Conservation (phyloP, 1,284 basidiomycete species). For the Trichosporon faecale region DNA sequence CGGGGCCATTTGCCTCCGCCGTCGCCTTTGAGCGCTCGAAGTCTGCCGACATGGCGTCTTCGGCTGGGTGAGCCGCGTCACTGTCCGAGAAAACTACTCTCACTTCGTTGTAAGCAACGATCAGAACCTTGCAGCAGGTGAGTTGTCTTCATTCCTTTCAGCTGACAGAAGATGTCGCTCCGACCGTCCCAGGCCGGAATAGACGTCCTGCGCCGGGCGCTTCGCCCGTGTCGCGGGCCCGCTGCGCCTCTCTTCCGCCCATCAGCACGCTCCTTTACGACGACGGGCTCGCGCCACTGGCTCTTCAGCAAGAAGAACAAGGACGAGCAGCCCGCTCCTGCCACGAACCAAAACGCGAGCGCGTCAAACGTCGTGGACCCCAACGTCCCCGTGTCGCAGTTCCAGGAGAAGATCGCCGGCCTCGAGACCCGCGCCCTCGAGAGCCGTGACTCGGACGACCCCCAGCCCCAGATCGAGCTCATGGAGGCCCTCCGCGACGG, state of each 20-base stretch:
- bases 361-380: neutral
- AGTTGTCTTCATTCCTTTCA: neutral
- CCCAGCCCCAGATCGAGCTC: slow-evolving; percentile 36
- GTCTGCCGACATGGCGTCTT: neutral
- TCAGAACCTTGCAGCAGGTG: neutral
- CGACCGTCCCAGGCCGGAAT: slow-evolving; percentile 22
- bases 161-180: slow-evolving; percentile 20
- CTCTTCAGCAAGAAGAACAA: slow-evolving; percentile 5
- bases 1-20: neutral
- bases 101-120: neutral
- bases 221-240: slow-evolving; percentile 3
- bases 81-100: slow-evolving; percentile 3
- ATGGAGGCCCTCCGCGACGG: slow-evolving; percentile 38
- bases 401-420: slow-evolving; percentile 42
- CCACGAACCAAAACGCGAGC: neutral
- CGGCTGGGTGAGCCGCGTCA: neutral
- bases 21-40: neutral
- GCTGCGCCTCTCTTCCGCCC: neutral
- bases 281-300: neutral
- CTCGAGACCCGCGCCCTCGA: slow-evolving; percentile 41
- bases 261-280: neutral
- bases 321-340: neutral
- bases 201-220: slow-evolving; percentile 15
- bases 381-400: slow-evolving; percentile 31
- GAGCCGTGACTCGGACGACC: slow-evolving; percentile 23